Evolutionary conservation across 2,329 filamentous ascomycete genomes (phyloP).

Genomic region (Chaetomium globosum): DNA sequence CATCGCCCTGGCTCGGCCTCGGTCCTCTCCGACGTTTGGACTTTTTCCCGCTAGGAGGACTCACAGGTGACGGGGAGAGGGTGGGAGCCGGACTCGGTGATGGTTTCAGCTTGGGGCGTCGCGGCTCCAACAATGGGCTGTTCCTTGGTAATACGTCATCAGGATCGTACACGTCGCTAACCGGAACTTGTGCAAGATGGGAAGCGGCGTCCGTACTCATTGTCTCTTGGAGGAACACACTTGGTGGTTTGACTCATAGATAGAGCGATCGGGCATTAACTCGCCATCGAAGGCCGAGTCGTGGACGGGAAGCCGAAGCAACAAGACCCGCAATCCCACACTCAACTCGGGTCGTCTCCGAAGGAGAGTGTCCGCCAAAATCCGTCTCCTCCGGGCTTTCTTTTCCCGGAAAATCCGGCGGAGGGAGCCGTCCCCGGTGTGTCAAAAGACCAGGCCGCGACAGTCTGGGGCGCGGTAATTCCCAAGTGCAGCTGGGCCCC

Average conservation of each 20-base stretch:
- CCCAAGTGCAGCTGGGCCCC: slow-evolving; percentile 27
- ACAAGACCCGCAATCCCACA: slow-evolving; percentile 6
- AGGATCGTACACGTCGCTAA: slow-evolving; percentile 47
- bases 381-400: slow-evolving; percentile 3
- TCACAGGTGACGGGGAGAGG: slow-evolving; percentile 49
- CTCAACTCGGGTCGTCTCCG: background rate
- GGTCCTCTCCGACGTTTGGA: slow-evolving; percentile 59
- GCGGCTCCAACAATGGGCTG: slow-evolving; percentile 46
- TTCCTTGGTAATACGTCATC: slow-evolving; percentile 49
- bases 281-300: slow-evolving; percentile 40
- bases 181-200: slow-evolving; percentile 40
- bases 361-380: background rate
- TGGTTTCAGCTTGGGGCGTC: slow-evolving; percentile 51
- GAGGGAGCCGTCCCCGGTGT: slow-evolving; percentile 18
- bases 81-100: slow-evolving; percentile 55
- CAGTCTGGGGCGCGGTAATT: slow-evolving; percentile 26
- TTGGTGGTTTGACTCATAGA: slow-evolving; percentile 38
- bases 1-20: slow-evolving; percentile 62
- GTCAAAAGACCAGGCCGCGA: slow-evolving; percentile 19
- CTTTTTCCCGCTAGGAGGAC: slow-evolving; percentile 49
- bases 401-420: slow-evolving; percentile 19
- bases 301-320: slow-evolving; percentile 9
- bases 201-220: slow-evolving; percentile 48
- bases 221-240: slow-evolving; percentile 42
- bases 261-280: slow-evolving; percentile 36